These are phyloP conservation scores for Zygosaccharomyces bailii DNA, from an alignment of 805 yeast species.

Conservation along the genomic window DNA sequence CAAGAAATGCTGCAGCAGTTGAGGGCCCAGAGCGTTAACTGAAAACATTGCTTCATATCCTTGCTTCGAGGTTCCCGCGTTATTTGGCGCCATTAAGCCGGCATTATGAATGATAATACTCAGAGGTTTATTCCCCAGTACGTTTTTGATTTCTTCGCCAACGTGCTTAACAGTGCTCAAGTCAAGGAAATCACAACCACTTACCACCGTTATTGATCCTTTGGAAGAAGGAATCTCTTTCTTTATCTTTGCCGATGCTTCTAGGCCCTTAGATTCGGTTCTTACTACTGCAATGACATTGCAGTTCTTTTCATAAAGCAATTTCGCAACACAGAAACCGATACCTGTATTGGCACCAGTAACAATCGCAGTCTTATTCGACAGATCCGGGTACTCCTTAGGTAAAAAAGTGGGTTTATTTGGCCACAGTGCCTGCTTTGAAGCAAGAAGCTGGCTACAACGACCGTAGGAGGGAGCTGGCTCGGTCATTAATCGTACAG, in stretches of 20 bases:
- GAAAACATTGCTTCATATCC: constrained; percentile 40
- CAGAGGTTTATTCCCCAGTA: constrained; percentile 21
- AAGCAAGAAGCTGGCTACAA: constrained; percentile 14
- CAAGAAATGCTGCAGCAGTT: constrained; percentile 37
- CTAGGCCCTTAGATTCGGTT: constrained; percentile 34
- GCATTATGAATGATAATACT: constrained; percentile 39
- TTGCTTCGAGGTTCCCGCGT: constrained; percentile 31
- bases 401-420: constrained; percentile 32
- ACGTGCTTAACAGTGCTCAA: constrained; percentile 36
- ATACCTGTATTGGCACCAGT: constrained; percentile 43
- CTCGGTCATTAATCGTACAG: constrained; percentile 28
- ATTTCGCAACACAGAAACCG: constrained; percentile 28
- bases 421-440: constrained; percentile 27
- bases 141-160: constrained; percentile 21
- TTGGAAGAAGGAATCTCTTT: constrained; percentile 28
- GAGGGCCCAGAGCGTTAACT: constrained; percentile 39
- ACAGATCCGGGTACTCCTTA: constrained; percentile 37
- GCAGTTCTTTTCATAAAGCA: constrained; percentile 36
- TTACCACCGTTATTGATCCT: constrained; percentile 26
- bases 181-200: constrained; percentile 40
- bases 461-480: constrained; percentile 27
- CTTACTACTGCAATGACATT: constrained; percentile 36
- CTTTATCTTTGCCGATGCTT: constrained; percentile 27
- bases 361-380: constrained; percentile 38
- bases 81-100: constrained; percentile 35